Conservation (phyloP, 805 yeast genomes). For the Metschnikowia proteae region DNA sequence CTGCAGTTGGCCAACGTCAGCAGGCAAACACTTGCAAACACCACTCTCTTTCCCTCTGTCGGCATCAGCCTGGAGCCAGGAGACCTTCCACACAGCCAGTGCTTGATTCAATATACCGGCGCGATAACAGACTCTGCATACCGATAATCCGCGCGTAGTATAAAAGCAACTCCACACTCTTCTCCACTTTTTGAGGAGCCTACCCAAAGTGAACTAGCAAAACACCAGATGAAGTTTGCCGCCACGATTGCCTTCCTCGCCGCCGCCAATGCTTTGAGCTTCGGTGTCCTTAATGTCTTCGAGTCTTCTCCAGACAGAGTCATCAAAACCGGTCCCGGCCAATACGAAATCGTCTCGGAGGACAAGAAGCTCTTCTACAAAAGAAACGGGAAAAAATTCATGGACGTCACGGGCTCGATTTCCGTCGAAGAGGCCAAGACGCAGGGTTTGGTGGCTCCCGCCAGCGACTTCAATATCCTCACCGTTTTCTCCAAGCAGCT, state of each 20-base stretch:
- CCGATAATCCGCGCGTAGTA: not conserved
- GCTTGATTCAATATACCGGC: not conserved
- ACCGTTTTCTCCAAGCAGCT: slow-evolving; percentile 28
- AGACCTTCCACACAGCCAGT: not conserved
- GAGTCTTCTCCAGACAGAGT: slow-evolving; percentile 18
- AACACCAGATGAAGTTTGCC: slow-evolving; percentile 3
- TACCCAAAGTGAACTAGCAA: not conserved
- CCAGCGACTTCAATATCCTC: slow-evolving; percentile 15
- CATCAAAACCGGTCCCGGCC: slow-evolving; percentile 34
- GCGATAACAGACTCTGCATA: too few species aligned
- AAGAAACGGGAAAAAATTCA: slow-evolving; percentile 49
- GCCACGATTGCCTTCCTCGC: slow-evolving; percentile 1
- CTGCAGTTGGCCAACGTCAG: too few species aligned
- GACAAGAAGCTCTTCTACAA: slow-evolving; percentile 30
- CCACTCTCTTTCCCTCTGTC: too few species aligned
- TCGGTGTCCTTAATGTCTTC: slow-evolving; percentile 5
- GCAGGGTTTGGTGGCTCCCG: slow-evolving; percentile 22
- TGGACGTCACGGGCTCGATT: slow-evolving; percentile 60
- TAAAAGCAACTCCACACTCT: not conserved
- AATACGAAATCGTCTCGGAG: slow-evolving; percentile 34
- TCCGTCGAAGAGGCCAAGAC: slow-evolving; percentile 33
- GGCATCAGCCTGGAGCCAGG: too few species aligned
- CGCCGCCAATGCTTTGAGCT: slow-evolving; percentile 12
- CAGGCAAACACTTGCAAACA: too few species aligned
- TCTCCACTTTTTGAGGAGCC: too few species aligned